These are phyloP conservation scores for Myriosclerotinia curreyana DNA, from an alignment of 2,329 filamentous ascomycete species.

Conservation along the genomic window DNA sequence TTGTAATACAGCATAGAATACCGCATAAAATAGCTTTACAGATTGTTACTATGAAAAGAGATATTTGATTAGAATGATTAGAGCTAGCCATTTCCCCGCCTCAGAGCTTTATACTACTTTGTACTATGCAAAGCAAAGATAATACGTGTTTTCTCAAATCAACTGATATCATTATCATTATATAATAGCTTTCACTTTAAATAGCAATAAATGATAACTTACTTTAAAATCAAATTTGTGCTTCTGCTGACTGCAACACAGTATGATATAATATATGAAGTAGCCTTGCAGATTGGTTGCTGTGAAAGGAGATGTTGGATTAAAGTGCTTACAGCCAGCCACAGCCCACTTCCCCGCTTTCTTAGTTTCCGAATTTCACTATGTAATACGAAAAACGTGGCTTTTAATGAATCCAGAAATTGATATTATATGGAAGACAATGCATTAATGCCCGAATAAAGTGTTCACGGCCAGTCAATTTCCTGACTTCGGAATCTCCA, in stretches of 20 bases:
- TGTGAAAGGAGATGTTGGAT: neutral
- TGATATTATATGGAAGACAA: too few species aligned
- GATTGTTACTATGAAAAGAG: too few species aligned
- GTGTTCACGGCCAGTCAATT: too few species aligned
- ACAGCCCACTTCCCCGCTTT: neutral
- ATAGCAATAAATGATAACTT: neutral
- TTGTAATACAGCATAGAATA: too few species aligned
- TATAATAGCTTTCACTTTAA: neutral
- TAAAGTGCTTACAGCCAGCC: neutral
- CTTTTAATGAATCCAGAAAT: too few species aligned
- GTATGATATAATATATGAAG: neutral
- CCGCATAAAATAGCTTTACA: too few species aligned
- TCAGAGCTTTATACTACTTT: neutral
- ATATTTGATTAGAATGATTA: too few species aligned
- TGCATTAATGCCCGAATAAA: too few species aligned
- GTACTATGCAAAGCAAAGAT: neutral
- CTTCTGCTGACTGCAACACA: neutral
- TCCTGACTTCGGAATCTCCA: neutral
- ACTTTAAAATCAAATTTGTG: neutral
- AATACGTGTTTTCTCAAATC: neutral
- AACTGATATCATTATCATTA: neutral
- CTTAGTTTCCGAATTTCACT: too few species aligned
- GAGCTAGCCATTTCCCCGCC: too few species aligned
- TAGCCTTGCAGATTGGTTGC: neutral
- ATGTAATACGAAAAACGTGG: too few species aligned